Percentiles rank a stretch among this genome's conserved stretches.
phyloP scores from a whole-genome alignment of 2,329 filamentous ascomycete species.

The Sporothrix dimorphospora region DNA sequence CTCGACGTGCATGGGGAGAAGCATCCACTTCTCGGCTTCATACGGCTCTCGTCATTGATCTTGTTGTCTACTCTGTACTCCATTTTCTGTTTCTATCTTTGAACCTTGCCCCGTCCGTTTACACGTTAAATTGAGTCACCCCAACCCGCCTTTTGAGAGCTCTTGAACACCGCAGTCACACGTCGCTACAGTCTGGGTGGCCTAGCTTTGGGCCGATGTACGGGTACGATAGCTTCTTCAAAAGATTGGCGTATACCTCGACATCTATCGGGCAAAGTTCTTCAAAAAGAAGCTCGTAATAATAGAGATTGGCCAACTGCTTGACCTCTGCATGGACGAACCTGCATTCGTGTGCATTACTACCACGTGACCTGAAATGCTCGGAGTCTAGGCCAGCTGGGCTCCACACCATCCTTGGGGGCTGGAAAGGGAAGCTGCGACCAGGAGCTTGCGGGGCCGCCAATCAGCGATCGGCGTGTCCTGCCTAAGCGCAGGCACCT shows the following conservation, averaged over 20 bases:
- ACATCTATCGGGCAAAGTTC: background rate
- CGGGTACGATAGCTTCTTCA: background rate
- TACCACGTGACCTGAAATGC: background rate
- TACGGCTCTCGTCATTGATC: background rate
- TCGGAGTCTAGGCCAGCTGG: background rate
- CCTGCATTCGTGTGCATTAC: background rate
- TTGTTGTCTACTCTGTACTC: background rate
- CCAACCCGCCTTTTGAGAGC: background rate
- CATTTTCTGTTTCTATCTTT: background rate
- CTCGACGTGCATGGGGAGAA: background rate
- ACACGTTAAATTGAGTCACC: background rate
- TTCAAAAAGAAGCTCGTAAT: background rate
- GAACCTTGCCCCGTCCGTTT: background rate
- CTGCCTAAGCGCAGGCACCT: conserved; percentile 25
- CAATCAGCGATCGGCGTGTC: conserved; percentile 20
- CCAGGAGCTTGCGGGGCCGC: background rate
- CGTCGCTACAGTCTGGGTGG: background rate
- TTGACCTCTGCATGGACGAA: background rate
- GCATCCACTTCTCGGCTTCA: conserved; percentile 13
- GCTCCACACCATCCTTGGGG: conserved; percentile 4
- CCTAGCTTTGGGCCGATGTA: background rate
- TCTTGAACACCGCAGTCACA: background rate
- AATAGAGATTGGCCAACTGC: background rate
- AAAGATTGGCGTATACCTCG: background rate
- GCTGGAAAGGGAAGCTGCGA: conserved; percentile 14